Base-by-base conservation (phyloP, 1,284 basidiomycete species). In the Tilletia caries region DNA sequence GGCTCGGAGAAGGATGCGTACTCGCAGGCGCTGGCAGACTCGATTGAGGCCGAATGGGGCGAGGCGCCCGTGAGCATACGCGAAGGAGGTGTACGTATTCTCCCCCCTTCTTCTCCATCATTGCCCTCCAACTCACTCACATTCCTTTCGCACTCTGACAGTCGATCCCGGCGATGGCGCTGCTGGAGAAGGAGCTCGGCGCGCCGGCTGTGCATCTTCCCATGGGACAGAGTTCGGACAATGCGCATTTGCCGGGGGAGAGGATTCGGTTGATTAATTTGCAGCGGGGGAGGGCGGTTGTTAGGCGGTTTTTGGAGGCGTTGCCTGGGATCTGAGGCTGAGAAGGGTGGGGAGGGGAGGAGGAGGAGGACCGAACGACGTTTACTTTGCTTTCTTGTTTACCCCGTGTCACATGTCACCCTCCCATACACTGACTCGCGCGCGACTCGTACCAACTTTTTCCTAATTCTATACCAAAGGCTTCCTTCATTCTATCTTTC, bases 221-320 rank as follows among this genome's bases (percentile, higher is more conserved):
- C 0, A 89, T 95, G 85, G 93, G 92, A 44, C 76, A 76, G 66
- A 70, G 73, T 23, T 80, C 91, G 88, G 92, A 92, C 77, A 89
- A 90, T 86, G 92, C 92, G 0, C 92, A 94, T 85, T 83, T 94
- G n/a, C 89, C 91, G 1, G 90, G 94, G 78, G 92, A 94, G 80
- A 87, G 91, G 8, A 91, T 93, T 68, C 90, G 91, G 0, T 83
- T 93, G 1, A 84, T 87, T 15, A 93, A 94, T 76, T 85, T 94
- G 12, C 86, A 87, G 27, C 88, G 89, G 50, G 92, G 91, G 0
- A 90, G 91, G 75, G 85, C 88, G 2, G 91, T 92, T 52, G 83
- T 92, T 32, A 88, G 91, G 76, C 87, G 89, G 18, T 93, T 92
- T 83, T 83, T 93, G 58, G 78, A 83, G 27, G 23, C 54, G 25